phyloP scores from a whole-genome alignment of 1,284 basidiomycete genomes.

The Amylostereum chailletii region DNA sequence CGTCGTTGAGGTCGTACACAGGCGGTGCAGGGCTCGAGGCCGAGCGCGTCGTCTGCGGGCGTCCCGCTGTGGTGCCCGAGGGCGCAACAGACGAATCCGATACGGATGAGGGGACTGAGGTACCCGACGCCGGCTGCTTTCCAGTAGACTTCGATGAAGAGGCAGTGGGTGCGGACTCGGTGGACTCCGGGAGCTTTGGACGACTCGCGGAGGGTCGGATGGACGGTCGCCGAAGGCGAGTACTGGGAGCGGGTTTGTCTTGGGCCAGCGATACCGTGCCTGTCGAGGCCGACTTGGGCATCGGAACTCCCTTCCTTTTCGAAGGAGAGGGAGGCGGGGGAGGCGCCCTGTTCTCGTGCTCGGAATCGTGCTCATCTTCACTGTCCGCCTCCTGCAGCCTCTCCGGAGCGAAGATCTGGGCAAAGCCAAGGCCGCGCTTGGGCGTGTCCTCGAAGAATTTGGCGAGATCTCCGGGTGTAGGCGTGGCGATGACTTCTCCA shows the following conservation, averaged over 20 bases:
- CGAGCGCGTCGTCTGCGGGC: not conserved
- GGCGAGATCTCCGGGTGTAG: slow-evolving; percentile 51
- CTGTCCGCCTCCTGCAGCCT: slow-evolving; percentile 28
- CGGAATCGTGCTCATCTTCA: slow-evolving; percentile 15
- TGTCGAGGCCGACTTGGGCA: slow-evolving; percentile 12
- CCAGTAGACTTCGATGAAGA: not conserved
- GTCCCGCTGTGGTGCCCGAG: not conserved
- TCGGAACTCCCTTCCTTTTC: not conserved
- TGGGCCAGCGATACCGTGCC: not conserved
- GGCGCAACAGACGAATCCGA: not conserved
- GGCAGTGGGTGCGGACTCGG: not conserved
- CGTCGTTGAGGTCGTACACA: slow-evolving; percentile 62
- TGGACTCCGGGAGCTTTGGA: slow-evolving; percentile 4
- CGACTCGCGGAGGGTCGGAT: slow-evolving; percentile 17
- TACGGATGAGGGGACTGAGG: slow-evolving; percentile 30
- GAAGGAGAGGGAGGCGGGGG: not conserved
- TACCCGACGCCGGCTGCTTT: not conserved
- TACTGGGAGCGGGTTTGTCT: slow-evolving; percentile 12
- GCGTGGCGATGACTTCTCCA: slow-evolving; percentile 61
- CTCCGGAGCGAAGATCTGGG: slow-evolving; percentile 64
- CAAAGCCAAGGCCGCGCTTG: slow-evolving; percentile 59
- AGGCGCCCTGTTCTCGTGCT: slow-evolving; percentile 15
- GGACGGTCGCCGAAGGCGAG: slow-evolving; percentile 23
- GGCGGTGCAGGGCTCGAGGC: slow-evolving; percentile 18
- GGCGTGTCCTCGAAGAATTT: slow-evolving; percentile 59